Evolutionary conservation across 257 asterid species (phyloP).

Genomic region (Eustoma russellianum): DNA sequence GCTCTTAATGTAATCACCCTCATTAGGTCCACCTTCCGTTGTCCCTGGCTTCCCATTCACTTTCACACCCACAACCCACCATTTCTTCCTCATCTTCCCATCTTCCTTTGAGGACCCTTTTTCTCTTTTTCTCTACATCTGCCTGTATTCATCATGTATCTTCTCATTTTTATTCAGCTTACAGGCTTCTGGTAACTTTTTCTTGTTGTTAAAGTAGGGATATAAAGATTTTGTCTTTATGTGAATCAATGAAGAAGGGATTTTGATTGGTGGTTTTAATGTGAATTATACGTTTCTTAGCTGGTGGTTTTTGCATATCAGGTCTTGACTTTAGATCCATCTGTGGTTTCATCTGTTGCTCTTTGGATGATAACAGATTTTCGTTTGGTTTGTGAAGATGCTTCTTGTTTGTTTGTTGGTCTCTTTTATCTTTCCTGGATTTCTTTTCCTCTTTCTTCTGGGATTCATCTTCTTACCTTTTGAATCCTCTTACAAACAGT

Average conservation of each 20-base stretch:
- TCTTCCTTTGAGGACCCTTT: slow-evolving; percentile 16
- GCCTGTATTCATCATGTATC: slow-evolving; percentile 7
- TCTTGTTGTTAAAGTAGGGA: slow-evolving; percentile 2
- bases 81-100: slow-evolving; percentile 22
- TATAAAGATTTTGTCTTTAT: not conserved
- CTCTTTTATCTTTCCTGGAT: too few relatives aligned
- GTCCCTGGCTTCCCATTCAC: slow-evolving; percentile 8
- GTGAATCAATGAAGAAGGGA: slow-evolving; percentile 2
- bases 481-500: not conserved
- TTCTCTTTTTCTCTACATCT: slow-evolving; percentile 11
- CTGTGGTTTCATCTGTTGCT: slow-evolving; percentile 32
- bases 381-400: not conserved
- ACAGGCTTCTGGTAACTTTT: slow-evolving; percentile 24
- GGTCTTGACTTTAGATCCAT: slow-evolving; percentile 63
- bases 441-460: not conserved
- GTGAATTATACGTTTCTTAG: slow-evolving; percentile 8
- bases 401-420: too few relatives aligned
- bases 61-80: slow-evolving; percentile 30
- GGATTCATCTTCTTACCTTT: slow-evolving; percentile 6
- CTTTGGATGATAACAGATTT: slow-evolving; percentile 36
- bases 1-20: slow-evolving; percentile 23
- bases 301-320: slow-evolving; percentile 29
- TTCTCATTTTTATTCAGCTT: slow-evolving; percentile 16
- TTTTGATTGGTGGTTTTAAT: slow-evolving; percentile 10
- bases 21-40: slow-evolving; percentile 10